phyloP scores from a whole-genome alignment of 1,284 basidiomycete genomes.

The Tilletia horrida region DNA sequence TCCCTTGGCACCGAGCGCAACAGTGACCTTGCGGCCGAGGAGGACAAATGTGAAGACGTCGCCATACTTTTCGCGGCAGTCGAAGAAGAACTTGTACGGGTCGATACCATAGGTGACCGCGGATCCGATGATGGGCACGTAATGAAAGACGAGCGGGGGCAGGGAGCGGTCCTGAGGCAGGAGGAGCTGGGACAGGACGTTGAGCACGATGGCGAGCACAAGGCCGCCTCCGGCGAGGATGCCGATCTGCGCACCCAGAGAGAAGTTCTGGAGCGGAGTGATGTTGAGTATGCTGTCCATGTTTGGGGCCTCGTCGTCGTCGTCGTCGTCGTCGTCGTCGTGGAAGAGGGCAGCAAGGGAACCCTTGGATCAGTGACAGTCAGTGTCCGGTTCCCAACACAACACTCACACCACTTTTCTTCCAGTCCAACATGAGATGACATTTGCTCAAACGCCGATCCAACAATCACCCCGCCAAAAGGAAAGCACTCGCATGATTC shows the following conservation, averaged over 20 bases:
- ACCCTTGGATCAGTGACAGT: neutral
- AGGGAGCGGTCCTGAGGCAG: constrained; percentile 46
- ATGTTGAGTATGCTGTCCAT: constrained; percentile 4
- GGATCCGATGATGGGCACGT: constrained; percentile 72
- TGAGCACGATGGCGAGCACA: constrained; percentile 59
- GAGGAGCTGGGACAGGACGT: constrained; percentile 66
- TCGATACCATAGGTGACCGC: constrained; percentile 72
- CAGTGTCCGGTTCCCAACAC: no score
- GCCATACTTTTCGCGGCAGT: constrained; percentile 73
- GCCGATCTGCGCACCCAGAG: constrained; percentile 19
- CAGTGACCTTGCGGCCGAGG: constrained; percentile 83
- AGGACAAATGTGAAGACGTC: constrained; percentile 78
- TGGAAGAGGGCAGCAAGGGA: neutral
- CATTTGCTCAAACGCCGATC: no score
- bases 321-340: neutral
- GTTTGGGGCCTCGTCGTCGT: neutral
- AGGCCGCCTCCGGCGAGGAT: constrained; percentile 9
- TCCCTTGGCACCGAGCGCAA: constrained; percentile 84
- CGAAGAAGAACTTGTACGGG: constrained; percentile 72
- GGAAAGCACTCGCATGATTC: no score
- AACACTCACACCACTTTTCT: neutral
- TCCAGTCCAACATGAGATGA: no score
- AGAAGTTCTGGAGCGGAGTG: constrained; percentile 18
- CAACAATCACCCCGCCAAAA: no score
- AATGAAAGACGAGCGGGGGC: constrained; percentile 76